Evolutionary conservation across 2,329 filamentous ascomycete species (phyloP).

Genomic region (Penicillium sclerotigenum): DNA sequence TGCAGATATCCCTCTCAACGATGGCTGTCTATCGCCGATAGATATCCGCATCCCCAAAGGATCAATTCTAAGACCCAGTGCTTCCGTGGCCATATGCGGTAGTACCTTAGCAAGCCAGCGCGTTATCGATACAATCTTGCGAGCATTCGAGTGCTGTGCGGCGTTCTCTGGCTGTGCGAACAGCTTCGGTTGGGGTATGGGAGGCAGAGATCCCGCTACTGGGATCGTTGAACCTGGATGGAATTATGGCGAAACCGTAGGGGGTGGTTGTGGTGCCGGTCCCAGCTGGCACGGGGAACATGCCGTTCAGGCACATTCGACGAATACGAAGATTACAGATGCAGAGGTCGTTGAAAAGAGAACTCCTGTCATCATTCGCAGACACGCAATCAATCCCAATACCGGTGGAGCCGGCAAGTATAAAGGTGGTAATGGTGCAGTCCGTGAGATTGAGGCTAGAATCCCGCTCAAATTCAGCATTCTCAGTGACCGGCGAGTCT

Average conservation of each 20-base stretch:
- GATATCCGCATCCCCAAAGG: neutral
- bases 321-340: neutral
- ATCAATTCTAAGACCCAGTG: neutral
- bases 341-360: neutral
- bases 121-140: neutral
- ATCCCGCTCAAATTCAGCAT: neutral
- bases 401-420: neutral
- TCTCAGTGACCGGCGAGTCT: neutral
- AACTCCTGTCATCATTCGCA: neutral
- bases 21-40: neutral
- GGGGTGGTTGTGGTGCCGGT: neutral
- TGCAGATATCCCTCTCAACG: neutral
- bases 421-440: neutral
- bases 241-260: neutral
- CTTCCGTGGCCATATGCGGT: neutral
- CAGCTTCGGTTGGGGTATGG: neutral
- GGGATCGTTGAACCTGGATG: neutral
- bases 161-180: neutral
- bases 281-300: neutral
- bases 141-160: neutral
- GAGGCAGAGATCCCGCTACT: neutral
- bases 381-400: neutral
- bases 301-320: neutral
- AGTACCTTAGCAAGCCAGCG: neutral
- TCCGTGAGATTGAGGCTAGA: neutral